Evolutionary conservation across 2,329 filamentous ascomycete species (phyloP).

Genomic region (Penicillium sp.): DNA sequence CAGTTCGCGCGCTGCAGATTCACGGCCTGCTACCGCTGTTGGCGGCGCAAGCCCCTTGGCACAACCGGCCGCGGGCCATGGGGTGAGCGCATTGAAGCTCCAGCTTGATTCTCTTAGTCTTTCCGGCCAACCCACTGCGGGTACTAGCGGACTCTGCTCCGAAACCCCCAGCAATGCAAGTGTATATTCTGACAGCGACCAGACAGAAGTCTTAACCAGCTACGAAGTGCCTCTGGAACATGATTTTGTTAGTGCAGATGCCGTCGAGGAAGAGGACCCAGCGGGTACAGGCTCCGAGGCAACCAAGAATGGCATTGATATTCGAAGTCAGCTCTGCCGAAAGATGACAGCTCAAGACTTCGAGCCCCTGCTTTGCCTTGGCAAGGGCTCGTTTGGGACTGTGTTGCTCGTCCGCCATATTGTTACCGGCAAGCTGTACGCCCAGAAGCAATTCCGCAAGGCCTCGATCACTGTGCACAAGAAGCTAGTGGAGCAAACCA

Average conservation of each 20-base stretch:
- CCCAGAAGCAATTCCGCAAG: constrained; percentile 98
- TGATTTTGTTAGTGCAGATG: constrained; percentile 73
- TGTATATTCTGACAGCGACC: constrained; percentile 60
- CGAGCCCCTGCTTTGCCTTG: constrained; percentile 82
- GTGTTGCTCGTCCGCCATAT: constrained; percentile 90
- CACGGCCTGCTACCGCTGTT: constrained; percentile 16
- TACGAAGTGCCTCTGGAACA: constrained; percentile 83
- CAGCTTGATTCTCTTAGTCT: constrained; percentile 77
- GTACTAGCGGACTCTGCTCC: constrained; percentile 48
- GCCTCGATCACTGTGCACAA: constrained; percentile 93
- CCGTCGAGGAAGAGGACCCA: constrained; percentile 32
- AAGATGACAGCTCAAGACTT: constrained; percentile 95
- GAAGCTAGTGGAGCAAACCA: constrained; percentile 93
- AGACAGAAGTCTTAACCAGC: constrained; percentile 69
- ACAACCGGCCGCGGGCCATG: constrained; percentile 56
- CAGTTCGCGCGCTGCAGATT: constrained; percentile 27
- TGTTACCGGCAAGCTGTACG: constrained; percentile 81
- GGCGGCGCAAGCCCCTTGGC: constrained; percentile 48
- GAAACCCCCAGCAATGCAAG: constrained; percentile 56
- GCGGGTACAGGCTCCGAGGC: constrained; percentile 34
- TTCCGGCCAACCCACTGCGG: constrained; percentile 57
- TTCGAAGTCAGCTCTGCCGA: constrained; percentile 55
- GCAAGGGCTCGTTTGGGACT: constrained; percentile 94
- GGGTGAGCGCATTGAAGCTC: constrained; percentile 77
- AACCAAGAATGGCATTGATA: constrained; percentile 51